These are phyloP conservation scores for Truncatella angustata DNA, from an alignment of 2,329 filamentous ascomycete genomes.

Conservation along the genomic window DNA sequence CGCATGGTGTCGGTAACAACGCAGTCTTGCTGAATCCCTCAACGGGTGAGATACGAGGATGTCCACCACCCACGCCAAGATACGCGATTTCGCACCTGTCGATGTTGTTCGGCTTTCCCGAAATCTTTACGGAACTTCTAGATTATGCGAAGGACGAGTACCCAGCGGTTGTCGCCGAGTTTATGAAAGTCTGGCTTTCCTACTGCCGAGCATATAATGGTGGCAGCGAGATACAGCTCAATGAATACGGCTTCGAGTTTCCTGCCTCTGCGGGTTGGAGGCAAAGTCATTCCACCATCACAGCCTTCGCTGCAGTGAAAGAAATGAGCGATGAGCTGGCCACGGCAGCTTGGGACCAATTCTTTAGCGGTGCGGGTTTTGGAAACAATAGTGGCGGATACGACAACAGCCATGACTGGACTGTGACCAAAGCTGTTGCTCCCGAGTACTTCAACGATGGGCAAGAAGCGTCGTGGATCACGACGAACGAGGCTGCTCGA, in stretches of 20 bases:
- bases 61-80: constrained; percentile 50
- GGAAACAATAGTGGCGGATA: constrained; percentile 24
- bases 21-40: constrained; percentile 37
- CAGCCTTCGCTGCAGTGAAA: neutral
- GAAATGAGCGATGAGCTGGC: neutral
- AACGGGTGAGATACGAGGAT: neutral
- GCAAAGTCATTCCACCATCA: neutral
- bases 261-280: neutral
- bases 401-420: constrained; percentile 41
- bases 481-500: constrained; percentile 54
- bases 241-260: neutral
- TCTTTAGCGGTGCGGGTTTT: neutral
- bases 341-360: neutral
- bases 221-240: neutral
- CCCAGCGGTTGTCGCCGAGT: neutral
- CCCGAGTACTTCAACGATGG: constrained; percentile 8
- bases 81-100: neutral
- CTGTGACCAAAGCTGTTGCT: constrained; percentile 49
- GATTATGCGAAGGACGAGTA: neutral
- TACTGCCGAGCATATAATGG: neutral
- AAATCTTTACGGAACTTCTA: neutral
- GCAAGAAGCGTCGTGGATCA: constrained; percentile 40
- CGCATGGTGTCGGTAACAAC: constrained; percentile 59
- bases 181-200: neutral
- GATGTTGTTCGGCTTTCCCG: neutral